Evolutionary conservation across 176 grass and related monocot genomes (phyloP).

Genomic region (Raddia guianensis): DNA sequence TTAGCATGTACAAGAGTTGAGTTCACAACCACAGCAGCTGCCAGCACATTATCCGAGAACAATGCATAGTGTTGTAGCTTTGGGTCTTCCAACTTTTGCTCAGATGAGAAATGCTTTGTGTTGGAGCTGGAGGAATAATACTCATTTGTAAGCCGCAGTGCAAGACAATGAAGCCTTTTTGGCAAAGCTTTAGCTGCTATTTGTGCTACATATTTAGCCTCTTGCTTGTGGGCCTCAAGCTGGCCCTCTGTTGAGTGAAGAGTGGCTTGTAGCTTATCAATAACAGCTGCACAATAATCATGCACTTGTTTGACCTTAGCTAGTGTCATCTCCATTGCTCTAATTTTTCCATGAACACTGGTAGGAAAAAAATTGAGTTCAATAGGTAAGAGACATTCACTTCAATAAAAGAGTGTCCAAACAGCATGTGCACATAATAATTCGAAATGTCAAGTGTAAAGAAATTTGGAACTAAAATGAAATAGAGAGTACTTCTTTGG

Average conservation of each 20-base stretch:
- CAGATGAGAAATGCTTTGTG: conserved; percentile 45
- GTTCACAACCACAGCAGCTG: conserved; percentile 74
- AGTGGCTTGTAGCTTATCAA: conserved; percentile 51
- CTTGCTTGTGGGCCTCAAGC: conserved; percentile 54
- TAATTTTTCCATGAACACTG: conserved; percentile 70
- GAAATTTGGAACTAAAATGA: conserved; percentile 7
- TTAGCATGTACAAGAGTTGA: conserved; percentile 73
- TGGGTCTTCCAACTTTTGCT: conserved; percentile 74
- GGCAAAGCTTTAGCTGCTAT: conserved; percentile 75
- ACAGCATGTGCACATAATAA: neutral
- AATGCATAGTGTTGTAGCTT: conserved; percentile 77
- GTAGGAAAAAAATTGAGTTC: conserved; percentile 21
- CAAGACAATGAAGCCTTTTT: conserved; percentile 78
- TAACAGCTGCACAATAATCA: conserved; percentile 51
- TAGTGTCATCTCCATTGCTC: conserved; percentile 67
- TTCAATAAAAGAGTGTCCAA: conserved; percentile 31
- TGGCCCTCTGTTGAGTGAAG: conserved; percentile 72
- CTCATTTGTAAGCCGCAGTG: conserved; percentile 68
- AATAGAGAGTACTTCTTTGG: conserved; percentile 63
- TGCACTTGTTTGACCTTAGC: conserved; percentile 59
- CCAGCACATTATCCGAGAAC: conserved; percentile 86
- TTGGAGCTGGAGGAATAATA: conserved; percentile 52
- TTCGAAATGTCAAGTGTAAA: conserved; percentile 8
- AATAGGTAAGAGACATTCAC: neutral
- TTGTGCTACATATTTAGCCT: conserved; percentile 52